Evolutionary conservation across 176 grass and related monocot genomes (phyloP).

Genomic region (Lolium multiflorum): DNA sequence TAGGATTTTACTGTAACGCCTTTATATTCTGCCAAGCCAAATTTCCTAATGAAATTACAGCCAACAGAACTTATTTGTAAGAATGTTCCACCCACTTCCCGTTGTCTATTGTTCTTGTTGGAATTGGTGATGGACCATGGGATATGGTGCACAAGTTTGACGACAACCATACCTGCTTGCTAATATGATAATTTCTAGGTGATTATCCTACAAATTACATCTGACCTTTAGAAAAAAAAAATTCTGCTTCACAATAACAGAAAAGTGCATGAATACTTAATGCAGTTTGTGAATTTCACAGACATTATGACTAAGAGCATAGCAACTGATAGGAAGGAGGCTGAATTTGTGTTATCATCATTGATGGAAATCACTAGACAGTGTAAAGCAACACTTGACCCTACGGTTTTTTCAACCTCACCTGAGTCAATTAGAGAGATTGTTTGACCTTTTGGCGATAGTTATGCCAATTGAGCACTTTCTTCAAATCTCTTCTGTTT

Average conservation of each 20-base stretch:
- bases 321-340: slow-evolving; percentile 77
- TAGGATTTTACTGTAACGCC: slow-evolving; percentile 6
- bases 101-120: slow-evolving; percentile 93
- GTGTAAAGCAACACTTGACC: slow-evolving; percentile 88
- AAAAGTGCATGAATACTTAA: slow-evolving; percentile 24
- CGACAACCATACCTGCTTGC: slow-evolving; percentile 87
- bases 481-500: slow-evolving; percentile 39
- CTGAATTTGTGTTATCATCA: slow-evolving; percentile 85
- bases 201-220: slow-evolving; percentile 32
- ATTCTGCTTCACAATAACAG: slow-evolving; percentile 10
- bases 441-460: slow-evolving; percentile 6
- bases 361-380: slow-evolving; percentile 95
- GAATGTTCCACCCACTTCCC: slow-evolving; percentile 64
- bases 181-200: slow-evolving; percentile 98
- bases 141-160: slow-evolving; percentile 98
- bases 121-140: slow-evolving; percentile 97
- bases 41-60: background rate
- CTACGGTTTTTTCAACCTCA: slow-evolving; percentile 2
- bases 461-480: slow-evolving; percentile 30
- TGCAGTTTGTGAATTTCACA: slow-evolving; percentile 98
- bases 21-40: slow-evolving; percentile 22
- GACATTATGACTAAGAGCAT: slow-evolving; percentile 94
- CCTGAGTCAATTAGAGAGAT: background rate
- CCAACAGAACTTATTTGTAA: slow-evolving; percentile 20
- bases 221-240: background rate